phyloP scores from a whole-genome alignment of 371 early-diverging fungal genomes.

The Mortierella sp. region DNA sequence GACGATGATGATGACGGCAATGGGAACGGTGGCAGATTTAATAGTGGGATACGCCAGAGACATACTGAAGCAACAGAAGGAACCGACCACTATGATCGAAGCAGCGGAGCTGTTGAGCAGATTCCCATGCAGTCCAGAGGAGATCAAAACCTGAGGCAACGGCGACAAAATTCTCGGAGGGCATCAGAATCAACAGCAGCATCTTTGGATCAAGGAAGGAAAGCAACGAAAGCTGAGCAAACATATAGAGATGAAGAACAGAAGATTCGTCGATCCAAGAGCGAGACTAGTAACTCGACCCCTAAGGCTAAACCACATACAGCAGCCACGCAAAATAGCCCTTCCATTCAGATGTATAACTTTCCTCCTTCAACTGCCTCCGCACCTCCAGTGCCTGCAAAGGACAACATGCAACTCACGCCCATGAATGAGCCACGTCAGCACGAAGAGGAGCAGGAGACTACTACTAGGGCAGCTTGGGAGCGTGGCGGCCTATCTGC shows the following conservation, averaged over 20 bases:
- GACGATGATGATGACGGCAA: neutral
- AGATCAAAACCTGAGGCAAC: neutral
- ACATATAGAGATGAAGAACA: neutral
- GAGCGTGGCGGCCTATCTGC: constrained; percentile 18
- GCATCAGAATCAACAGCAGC: neutral
- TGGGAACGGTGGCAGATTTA: neutral
- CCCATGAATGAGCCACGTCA: neutral
- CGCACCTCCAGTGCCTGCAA: neutral
- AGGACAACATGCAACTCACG: neutral
- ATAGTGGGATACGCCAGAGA: neutral
- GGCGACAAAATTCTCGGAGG: neutral
- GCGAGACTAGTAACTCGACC: neutral
- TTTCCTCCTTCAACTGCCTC: neutral
- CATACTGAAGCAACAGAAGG: neutral
- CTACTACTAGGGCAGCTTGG: neutral
- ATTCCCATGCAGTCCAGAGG: neutral
- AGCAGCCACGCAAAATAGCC: neutral
- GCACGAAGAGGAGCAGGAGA: neutral
- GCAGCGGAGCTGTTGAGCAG: neutral
- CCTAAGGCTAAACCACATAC: neutral
- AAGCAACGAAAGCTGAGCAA: neutral
- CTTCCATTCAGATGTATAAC: neutral
- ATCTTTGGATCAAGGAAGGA: neutral
- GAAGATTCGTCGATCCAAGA: neutral
- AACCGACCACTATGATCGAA: neutral